phyloP scores from a whole-genome alignment of 169 alveolate species.

The Sarcocystis neurona region DNA sequence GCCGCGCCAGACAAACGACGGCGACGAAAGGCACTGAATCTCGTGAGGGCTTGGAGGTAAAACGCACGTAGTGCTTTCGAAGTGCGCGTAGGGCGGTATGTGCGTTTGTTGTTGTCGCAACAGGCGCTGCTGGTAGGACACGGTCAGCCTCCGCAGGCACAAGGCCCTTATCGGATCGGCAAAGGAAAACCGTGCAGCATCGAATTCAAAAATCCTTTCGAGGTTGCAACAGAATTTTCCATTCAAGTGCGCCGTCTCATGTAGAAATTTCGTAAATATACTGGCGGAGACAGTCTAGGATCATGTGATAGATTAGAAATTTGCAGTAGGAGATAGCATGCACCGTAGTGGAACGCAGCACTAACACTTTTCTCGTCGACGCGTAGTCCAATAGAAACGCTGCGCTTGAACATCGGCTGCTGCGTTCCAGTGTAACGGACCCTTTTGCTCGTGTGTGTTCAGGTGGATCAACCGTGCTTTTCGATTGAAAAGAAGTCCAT shows the following conservation, averaged over 20 bases:
- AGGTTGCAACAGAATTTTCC: slow-evolving; percentile 47
- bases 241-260: slow-evolving; percentile 36
- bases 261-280: too few species aligned
- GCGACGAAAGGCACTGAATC: neutral
- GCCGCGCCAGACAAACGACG: too few species aligned
- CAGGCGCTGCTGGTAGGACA: slow-evolving; percentile 71
- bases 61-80: neutral
- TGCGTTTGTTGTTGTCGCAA: neutral
- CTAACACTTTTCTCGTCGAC: neutral
- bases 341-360: neutral
- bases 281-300: too few species aligned
- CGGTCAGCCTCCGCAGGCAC: slow-evolving; percentile 71
- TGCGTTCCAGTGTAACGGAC: neutral
- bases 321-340: too few species aligned
- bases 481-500: slow-evolving; percentile 37
- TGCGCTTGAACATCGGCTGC: neutral
- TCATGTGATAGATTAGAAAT: too few species aligned
- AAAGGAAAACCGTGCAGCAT: slow-evolving; percentile 58
- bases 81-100: neutral
- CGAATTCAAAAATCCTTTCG: slow-evolving; percentile 56
- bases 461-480: slow-evolving; percentile 60
- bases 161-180: slow-evolving; percentile 68
- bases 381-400: neutral
- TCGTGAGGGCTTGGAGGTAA: neutral
- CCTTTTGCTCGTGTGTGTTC: neutral